phyloP scores from a whole-genome alignment of 2,329 filamentous ascomycete species.

The Beauveria medogensis region DNA sequence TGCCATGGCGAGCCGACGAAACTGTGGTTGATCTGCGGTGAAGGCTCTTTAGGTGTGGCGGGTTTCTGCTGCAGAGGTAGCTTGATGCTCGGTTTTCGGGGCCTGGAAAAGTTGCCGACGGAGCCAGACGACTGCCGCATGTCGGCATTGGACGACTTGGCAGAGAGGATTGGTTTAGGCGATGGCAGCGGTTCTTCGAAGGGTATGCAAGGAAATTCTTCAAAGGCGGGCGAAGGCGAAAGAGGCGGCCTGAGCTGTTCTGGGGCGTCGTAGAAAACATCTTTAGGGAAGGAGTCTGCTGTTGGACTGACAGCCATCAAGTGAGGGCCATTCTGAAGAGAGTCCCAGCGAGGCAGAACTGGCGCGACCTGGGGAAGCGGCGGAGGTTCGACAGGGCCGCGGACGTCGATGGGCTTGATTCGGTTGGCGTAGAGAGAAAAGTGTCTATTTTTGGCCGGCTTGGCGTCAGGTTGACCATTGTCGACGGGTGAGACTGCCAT shows the following conservation, averaged over 20 bases:
- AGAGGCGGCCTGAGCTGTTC: background rate
- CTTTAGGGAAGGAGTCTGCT: constrained; percentile 1
- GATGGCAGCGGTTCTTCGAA: constrained; percentile 13
- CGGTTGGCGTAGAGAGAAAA: constrained; percentile 10
- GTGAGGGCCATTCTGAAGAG: constrained; percentile 16
- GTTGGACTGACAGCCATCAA: constrained; percentile 3
- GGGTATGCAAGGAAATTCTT: constrained; percentile 7
- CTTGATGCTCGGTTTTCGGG: constrained; percentile 45
- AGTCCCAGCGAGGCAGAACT: constrained; percentile 39
- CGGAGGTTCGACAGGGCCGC: background rate
- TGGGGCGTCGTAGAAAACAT: constrained; percentile 2
- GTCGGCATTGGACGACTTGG: constrained; percentile 26
- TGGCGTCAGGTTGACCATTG: background rate
- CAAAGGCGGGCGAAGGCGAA: background rate
- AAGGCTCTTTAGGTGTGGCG: background rate
- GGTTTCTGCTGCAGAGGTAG: constrained; percentile 21
- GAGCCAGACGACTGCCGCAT: constrained; percentile 29
- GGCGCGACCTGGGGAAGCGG: constrained; percentile 21
- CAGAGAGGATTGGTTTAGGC: constrained; percentile 22
- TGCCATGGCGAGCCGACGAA: constrained; percentile 30
- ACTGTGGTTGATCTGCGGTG: constrained; percentile 4
- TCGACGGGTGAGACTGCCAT: constrained; percentile 6
- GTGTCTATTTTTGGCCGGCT: constrained; percentile 6
- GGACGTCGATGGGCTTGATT: constrained; percentile 7
- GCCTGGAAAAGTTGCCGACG: constrained; percentile 53